Evolutionary conservation across 164 flowering plant genomes (phyloP), one percentile per base, ranked within the genome.

Genomic region (Aristolochia fimbriata): DNA sequence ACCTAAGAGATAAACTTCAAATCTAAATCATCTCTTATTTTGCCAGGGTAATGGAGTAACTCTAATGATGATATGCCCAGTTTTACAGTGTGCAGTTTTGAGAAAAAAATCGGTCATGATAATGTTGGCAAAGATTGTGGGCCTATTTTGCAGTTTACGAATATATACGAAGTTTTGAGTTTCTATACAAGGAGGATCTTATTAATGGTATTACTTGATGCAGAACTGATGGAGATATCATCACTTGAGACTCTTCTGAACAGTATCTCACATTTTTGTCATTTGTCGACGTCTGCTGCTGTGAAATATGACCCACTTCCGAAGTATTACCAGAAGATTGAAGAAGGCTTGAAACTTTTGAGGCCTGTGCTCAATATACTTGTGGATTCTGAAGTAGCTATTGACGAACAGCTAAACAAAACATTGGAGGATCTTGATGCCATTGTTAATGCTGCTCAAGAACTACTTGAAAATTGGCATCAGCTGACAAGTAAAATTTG

Each of bases 151-250:
- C 8, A 37, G 7, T 3, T 37, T 37, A 37, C 4, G 43, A 7
- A 37, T 3, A 1, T 37, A 3, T 37, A 7, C 43, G 4, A 37
- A 7, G 10, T 37, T 37, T 37, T 37, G 43, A 37, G 4, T 37
- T 3, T 37, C 0, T 10, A 37, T 10, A 10, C 9, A 37, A 6
- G 12, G 43, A 37, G 12, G 43, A 37, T 37, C 3, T 31, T 37
- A 37, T 37, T 37, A 7, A 37, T 37, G 4, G 12, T 37, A 37
- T 37, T 37, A 37, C 4, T 37, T 37, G 43, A 37, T 37, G 43
- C 58, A 83, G 91, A 85, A 66, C 59, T 53, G 59, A 92, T 92
- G 96, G 93, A 85, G 87, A 82, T 82, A 74, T 77, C 89, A 66
- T 19, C 76, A 64, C 63, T 87, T 46, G 82, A 84, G 71, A 80